Conservation (phyloP, 352 stramenopile species). For the Globisporangium rhizosaccharum region DNA sequence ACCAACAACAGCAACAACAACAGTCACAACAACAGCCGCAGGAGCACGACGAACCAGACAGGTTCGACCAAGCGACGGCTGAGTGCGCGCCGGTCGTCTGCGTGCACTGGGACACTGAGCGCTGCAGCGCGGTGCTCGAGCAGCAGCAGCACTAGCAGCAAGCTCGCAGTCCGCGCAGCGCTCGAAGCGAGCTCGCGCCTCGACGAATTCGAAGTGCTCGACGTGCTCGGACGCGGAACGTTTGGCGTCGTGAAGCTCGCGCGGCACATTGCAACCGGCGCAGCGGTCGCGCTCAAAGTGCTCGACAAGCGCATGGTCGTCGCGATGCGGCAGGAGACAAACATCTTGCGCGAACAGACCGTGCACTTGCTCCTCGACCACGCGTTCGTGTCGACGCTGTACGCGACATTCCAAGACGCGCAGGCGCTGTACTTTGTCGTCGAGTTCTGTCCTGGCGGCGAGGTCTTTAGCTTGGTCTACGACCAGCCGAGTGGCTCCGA, state of each 20-base stretch:
- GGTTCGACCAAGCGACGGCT: conserved; percentile 15
- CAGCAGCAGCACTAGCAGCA: conserved; percentile 16
- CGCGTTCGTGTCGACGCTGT: conserved; percentile 61
- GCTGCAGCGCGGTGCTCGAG: conserved; percentile 17
- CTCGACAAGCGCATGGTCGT: conserved; percentile 71
- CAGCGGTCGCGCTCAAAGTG: conserved; percentile 68
- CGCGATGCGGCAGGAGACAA: conserved; percentile 64
- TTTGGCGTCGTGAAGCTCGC: conserved; percentile 81
- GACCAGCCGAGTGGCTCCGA: conserved; percentile 13
- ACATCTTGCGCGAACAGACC: conserved; percentile 68
- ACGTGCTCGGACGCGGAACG: conserved; percentile 68
- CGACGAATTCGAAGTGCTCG: conserved; percentile 59
- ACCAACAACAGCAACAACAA: conserved; percentile 11
- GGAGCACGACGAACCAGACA: conserved; percentile 1
- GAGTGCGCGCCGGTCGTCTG: conserved; percentile 15
- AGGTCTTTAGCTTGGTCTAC: conserved; percentile 77
- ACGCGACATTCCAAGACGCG: conserved; percentile 77
- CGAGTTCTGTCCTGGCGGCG: conserved; percentile 70
- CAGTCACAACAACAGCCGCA: conserved; percentile 16
- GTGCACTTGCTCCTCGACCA: conserved; percentile 65
- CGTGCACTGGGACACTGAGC: conserved; percentile 2
- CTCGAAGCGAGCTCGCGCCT: conserved; percentile 27
- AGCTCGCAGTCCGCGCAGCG: conserved; percentile 11
- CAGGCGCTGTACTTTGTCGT: conserved; percentile 79
- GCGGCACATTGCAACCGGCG: conserved; percentile 47